Base-by-base conservation (phyloP, 306 rosid genomes). In the Quercus rubra region DNA sequence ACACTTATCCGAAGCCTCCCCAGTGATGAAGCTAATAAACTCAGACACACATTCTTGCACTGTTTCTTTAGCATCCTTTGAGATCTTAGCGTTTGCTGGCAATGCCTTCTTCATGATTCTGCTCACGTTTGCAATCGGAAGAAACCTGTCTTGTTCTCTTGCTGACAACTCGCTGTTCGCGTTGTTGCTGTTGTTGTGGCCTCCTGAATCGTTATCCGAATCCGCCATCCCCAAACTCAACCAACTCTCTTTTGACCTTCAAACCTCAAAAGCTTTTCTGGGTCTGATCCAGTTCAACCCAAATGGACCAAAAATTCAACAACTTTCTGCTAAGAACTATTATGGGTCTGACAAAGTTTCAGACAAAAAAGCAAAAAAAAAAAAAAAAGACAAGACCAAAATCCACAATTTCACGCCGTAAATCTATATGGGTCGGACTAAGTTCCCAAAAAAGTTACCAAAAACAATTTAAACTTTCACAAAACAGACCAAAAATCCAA, bases 41-140 rank as follows among this genome's bases (percentile, higher is more conserved):
- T 91, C 91, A 55, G 91, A 88, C 6, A 91, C 91, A 64, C 91
- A 91, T 80, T 87, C 92, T 71, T 91, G 90, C 30, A 91, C 89
- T 1, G 91, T 91, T 82, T 91, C 91, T 52, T 88, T 90, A 4
- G 92, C 90, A 80, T 90, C 94, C 78, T 89, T 91, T 1, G 91
- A 91, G 77, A 91, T 89, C 87, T 89, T 91, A 4, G 88, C 90
- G 88, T 90, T 90, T 25, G 90, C 94, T n/a, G 94, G 91, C 78
- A 90, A 52, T 11, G 91, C 94, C 80, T 90, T 90, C 86, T 90
- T 90, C 94, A 90, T 90, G 61, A 88, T 90, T 59, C 92, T 74
- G 82, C 94, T 90, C 59, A 90, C 94, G 88, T 88, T 90, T 38
- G 94, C 92, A n/a, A 90, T 90, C 77, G 91, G 94, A 51, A 90